Evolutionary conservation across 345 rosid species (phyloP).

Genomic region (Viola odorata): DNA sequence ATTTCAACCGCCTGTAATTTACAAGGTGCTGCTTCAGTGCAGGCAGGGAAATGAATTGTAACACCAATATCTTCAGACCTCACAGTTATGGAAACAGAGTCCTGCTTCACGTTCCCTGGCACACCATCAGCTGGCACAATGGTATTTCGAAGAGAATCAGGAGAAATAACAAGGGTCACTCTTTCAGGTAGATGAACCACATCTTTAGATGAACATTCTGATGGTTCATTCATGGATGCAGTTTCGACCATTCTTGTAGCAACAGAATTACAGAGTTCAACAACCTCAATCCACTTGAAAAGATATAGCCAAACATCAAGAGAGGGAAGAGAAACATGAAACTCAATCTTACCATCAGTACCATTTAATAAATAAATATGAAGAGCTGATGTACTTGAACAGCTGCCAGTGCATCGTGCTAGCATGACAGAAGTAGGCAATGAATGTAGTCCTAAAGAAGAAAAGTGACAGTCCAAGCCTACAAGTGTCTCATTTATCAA

Average conservation of each 20-base stretch:
- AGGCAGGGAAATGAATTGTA: slow-evolving; percentile 47
- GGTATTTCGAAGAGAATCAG: slow-evolving; percentile 21
- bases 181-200: slow-evolving; percentile 17
- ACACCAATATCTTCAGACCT: slow-evolving; percentile 55
- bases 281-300: slow-evolving; percentile 48
- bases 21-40: slow-evolving; percentile 22
- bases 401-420: slow-evolving; percentile 43
- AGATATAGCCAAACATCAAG: slow-evolving; percentile 66
- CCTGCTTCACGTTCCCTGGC: slow-evolving; percentile 24
- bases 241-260: slow-evolving; percentile 33
- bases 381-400: slow-evolving; percentile 43
- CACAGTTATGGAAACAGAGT: slow-evolving; percentile 21
- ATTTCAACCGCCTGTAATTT: slow-evolving; percentile 30
- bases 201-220: slow-evolving; percentile 19
- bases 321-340: slow-evolving; percentile 61
- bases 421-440: slow-evolving; percentile 43
- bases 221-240: slow-evolving; percentile 17
- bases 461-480: slow-evolving; percentile 42
- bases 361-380: slow-evolving; percentile 40
- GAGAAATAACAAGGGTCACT: slow-evolving; percentile 18
- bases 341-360: slow-evolving; percentile 29
- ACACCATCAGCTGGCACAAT: slow-evolving; percentile 21
- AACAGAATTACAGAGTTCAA: slow-evolving; percentile 34
- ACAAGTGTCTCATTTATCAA: slow-evolving; percentile 39
- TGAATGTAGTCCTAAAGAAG: slow-evolving; percentile 46